Evolutionary conservation across 495 filamentous ascomycete genomes (phyloP), one percentile per base, ranked within the genome.

Genomic region (Penicillium riverlandense): DNA sequence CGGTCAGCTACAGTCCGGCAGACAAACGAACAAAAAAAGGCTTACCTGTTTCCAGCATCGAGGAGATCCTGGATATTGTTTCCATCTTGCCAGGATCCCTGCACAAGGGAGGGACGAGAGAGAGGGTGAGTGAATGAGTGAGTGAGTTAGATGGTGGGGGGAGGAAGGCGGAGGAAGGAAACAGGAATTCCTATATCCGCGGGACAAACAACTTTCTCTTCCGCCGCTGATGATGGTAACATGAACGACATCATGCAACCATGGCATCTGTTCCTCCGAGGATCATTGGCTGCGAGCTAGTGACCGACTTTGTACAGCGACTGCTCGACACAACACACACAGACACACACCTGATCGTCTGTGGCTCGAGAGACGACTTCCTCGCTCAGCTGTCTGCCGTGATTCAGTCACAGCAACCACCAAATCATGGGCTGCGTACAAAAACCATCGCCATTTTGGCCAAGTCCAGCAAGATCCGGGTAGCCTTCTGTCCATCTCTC

Each of bases 11-110:
- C 45, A 32, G 41, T 37, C 43, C 44, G 35, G 34, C 22, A 41
- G 12, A 38, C 28, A 27, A 33, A 12, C 8, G 11, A 11, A 41
- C 14, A 13, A 1, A 14, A 32, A 14, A 8, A 11, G 34, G 43
- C 73, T 58, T 70, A 92, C 89, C 87, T 71, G 83, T 91, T 72
- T 97, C 92, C 59, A 98, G 80, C 63, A 98, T 74, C 47, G 79
- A 87, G 37, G 91, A 94, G 62, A 96, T 95, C 53, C 86, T 74
- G 13, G 92, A 90, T 50, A 96, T 89, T n/a, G 92, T 94, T 72
- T 97, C 92, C 92, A 98, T 90, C 43, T 53, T 59, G 39, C 44
- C 37, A 52, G 37, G 22, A 22, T 22, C 22, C 39, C 36, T 55
- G 52, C 33, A 38, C 57, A 39, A 40, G 40, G 55, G 59, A 55